These are phyloP conservation scores for Yamadazyma trypodendri DNA, from an alignment of 1,139 yeast genomes.

Conservation along the genomic window DNA sequence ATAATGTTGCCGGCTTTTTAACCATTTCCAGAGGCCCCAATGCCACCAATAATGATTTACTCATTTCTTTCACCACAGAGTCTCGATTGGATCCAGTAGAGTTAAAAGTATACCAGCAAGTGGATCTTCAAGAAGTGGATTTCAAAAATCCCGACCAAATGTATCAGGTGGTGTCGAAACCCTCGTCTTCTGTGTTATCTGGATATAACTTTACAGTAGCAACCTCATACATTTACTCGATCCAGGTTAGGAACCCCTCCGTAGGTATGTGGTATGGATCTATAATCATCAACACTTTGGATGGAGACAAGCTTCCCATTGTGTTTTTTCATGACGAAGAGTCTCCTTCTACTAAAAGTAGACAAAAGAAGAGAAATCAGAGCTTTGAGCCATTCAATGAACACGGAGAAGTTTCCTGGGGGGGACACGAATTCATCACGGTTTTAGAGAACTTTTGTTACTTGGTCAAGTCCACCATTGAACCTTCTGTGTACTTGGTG, in stretches of 20 bases:
- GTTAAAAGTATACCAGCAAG: conserved; percentile 46
- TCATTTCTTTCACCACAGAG: conserved; percentile 80
- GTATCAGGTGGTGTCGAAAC: conserved; percentile 14
- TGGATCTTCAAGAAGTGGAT: conserved; percentile 44
- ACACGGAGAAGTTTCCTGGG: conserved; percentile 76
- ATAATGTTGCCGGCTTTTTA: conserved; percentile 77
- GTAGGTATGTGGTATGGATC: conserved; percentile 94
- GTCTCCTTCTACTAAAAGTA: conserved; percentile 67
- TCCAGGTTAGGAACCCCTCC: conserved; percentile 82
- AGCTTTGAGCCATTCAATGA: conserved; percentile 74
- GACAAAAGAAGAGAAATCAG: conserved; percentile 57
- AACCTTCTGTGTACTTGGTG: conserved; percentile 67
- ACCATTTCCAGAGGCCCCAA: conserved; percentile 59
- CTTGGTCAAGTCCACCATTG: conserved; percentile 67
- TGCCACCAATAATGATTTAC: conserved; percentile 53
- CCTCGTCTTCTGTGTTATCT: conserved; percentile 54
- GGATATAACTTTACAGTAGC: conserved; percentile 67
- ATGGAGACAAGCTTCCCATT: conserved; percentile 72
- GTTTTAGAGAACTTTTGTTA: conserved; percentile 55
- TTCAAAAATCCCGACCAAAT: conserved; percentile 17
- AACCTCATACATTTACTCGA: conserved; percentile 63
- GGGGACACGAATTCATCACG: conserved; percentile 75
- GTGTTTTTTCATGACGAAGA: conserved; percentile 91
- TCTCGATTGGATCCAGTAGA: conserved; percentile 49
- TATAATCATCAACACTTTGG: conserved; percentile 65